Conservation (phyloP, 495 filamentous ascomycete genomes). For the Podospora pseudoanserina region DNA sequence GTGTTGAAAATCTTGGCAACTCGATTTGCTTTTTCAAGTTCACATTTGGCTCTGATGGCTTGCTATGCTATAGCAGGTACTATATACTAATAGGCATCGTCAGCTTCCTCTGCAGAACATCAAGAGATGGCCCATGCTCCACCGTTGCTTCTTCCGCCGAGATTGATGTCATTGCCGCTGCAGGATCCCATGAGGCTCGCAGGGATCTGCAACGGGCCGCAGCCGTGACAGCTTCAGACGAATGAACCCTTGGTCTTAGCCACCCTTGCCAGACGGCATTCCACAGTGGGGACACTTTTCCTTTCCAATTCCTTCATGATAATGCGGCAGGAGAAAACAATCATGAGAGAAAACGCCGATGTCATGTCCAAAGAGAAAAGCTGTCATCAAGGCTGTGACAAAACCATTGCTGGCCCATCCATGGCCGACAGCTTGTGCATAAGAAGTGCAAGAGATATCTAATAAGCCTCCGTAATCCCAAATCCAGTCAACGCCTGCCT, state of each 20-base stretch:
- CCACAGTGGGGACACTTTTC: neutral
- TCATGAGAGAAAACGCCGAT: neutral
- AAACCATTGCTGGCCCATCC: neutral
- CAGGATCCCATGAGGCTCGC: neutral
- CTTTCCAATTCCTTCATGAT: neutral
- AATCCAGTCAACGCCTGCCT: neutral
- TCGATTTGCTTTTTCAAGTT: no score
- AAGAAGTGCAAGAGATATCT: neutral
- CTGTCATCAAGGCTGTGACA: neutral
- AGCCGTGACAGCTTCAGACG: neutral
- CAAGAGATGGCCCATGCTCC: neutral
- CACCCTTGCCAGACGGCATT: neutral
- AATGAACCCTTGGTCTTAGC: neutral
- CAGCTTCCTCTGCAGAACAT: no score
- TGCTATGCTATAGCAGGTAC: no score
- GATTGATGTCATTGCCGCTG: neutral
- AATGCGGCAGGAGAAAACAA: neutral
- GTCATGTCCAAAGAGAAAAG: neutral
- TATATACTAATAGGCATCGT: no score
- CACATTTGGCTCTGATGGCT: no score
- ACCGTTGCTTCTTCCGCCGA: neutral
- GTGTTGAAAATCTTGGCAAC: no score
- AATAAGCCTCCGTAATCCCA: neutral
- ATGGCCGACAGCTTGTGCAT: neutral
- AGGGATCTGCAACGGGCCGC: neutral